A percentile compares a stretch with the other conserved stretches of the same genome.
Conservation (phyloP, 371 early-diverging fungal species). For the Circinella umbellata region DNA sequence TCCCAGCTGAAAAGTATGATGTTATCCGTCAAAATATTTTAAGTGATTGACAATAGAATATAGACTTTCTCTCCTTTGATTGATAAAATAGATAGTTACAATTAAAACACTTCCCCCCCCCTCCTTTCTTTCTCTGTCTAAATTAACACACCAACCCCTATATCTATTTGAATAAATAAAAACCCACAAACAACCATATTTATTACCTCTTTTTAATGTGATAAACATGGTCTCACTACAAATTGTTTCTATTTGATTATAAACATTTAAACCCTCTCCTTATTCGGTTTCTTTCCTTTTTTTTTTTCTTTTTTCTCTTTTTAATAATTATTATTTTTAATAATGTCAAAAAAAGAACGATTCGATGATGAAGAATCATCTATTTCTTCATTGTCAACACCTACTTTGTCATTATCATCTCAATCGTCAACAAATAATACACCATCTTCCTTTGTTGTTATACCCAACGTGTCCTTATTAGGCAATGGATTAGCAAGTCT, state of each 20-base stretch:
- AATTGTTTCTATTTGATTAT: too few relatives aligned
- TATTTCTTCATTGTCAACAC: not conserved
- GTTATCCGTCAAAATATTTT: too few relatives aligned
- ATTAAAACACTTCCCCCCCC: too few relatives aligned
- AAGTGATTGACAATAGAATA: too few relatives aligned
- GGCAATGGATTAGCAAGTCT: slow-evolving; percentile 20
- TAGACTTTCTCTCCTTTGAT: too few relatives aligned
- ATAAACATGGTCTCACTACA: too few relatives aligned
- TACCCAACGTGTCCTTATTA: slow-evolving; percentile 20
- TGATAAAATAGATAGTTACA: too few relatives aligned
- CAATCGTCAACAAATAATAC: slow-evolving; percentile 8
- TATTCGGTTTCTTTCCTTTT: not conserved
- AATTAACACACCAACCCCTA: not conserved
- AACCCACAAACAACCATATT: not conserved
- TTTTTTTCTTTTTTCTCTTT: not conserved
- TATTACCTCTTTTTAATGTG: too few relatives aligned
- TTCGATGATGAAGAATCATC: slow-evolving; percentile 7
- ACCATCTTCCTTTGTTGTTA: slow-evolving; percentile 21
- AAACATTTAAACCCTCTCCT: too few relatives aligned
- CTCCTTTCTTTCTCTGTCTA: too few relatives aligned
- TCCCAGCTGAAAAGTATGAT: too few relatives aligned
- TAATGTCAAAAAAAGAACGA: slow-evolving; percentile 3
- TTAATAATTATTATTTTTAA: not conserved
- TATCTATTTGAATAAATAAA: not conserved
- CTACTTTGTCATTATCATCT: slow-evolving; percentile 5